Evolutionary conservation across 805 yeast genomes (phyloP), one percentile per base, ranked within the genome.

Genomic region (Zygosaccharomyces gambellarensis): DNA sequence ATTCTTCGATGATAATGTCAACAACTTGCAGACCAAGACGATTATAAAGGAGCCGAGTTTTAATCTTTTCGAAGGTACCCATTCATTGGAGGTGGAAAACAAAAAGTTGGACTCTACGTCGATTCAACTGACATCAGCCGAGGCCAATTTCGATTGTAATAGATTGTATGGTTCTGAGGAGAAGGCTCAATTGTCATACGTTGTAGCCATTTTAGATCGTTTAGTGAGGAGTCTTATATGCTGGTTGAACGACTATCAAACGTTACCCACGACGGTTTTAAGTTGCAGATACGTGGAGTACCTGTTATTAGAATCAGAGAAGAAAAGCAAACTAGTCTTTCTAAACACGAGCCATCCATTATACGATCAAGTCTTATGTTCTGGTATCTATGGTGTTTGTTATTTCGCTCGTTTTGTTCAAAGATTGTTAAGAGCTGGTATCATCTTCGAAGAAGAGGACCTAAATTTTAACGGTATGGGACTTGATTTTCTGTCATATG

Each of bases 71-170:
- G 89, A 88, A 57, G 95, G 97, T 0, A 87, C 97, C 1, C 83
- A 90, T 56, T 96, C 98, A 0, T 70, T 89, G 52, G 98, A 90
- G 64, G 76, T 84, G 11, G 74, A 81, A 49, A 88, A 88, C 62
- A 71, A 74, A 9, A 80, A 78, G 53, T 73, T 92, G 58, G 99
- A 92, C 63, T 81, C 97, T 0, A 89, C 92, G 1, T 59, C 86
- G 47, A 74, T 87, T n/a, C 59, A 67, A 27, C 64, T 80, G 49
- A 55, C 72, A 0, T 55, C 59, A 0, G 76, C 68, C 2, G 87
- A 82, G 31, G 51, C 72, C 4, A 50, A 60, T 0, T 83, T 80
- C 58, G 79, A 79, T 55, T 66, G 79, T 19, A 59, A 71, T 1
- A 42, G 25, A 4, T 45, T 55, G 2, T 44, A 56, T 34, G 62